Evolutionary conservation across 805 yeast genomes (phyloP).

Genomic region (Alloascoidea hylecoeti): DNA sequence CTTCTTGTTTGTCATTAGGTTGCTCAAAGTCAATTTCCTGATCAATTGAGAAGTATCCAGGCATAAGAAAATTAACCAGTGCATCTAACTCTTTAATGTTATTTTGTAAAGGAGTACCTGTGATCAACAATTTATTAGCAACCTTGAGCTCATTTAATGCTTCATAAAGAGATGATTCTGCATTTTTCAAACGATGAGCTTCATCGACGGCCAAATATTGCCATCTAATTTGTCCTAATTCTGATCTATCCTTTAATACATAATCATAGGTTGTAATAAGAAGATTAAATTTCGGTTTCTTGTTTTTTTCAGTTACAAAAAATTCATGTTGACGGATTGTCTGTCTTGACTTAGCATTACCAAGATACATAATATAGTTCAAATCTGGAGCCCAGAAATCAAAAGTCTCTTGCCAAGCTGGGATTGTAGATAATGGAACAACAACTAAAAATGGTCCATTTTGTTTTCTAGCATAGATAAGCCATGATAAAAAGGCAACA

Average conservation of each 20-base stretch:
- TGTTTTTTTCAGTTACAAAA: conserved; percentile 37
- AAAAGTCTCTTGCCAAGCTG: conserved; percentile 99
- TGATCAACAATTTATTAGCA: conserved; percentile 73
- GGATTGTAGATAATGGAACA: conserved; percentile 90
- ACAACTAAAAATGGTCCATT: conserved; percentile 96
- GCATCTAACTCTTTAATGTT: conserved; percentile 94
- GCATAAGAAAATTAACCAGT: conserved; percentile 87
- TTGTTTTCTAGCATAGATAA: conserved; percentile 87
- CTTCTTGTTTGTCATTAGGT: conserved; percentile 78
- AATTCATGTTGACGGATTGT: conserved; percentile 79
- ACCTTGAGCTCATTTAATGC: conserved; percentile 73
- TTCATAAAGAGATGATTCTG: conserved; percentile 87
- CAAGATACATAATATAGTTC: conserved; percentile 85
- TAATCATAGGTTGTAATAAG: conserved; percentile 92
- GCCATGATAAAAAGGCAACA: conserved; percentile 88
- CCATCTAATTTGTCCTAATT: conserved; percentile 80
- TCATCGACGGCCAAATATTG: conserved; percentile 96
- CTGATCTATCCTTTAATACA: conserved; percentile 75
- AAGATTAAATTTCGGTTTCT: conserved; percentile 82
- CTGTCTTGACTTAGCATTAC: conserved; percentile 77
- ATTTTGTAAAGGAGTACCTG: conserved; percentile 97
- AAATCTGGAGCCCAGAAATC: conserved; percentile 96
- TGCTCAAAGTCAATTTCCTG: conserved; percentile 92
- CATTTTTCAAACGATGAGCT: conserved; percentile 92
- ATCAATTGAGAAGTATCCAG: conserved; percentile 80